Percentiles rank a stretch among this genome's conserved stretches.
Conservation (phyloP, 345 rosid species). For the Excoecaria agallocha region DNA sequence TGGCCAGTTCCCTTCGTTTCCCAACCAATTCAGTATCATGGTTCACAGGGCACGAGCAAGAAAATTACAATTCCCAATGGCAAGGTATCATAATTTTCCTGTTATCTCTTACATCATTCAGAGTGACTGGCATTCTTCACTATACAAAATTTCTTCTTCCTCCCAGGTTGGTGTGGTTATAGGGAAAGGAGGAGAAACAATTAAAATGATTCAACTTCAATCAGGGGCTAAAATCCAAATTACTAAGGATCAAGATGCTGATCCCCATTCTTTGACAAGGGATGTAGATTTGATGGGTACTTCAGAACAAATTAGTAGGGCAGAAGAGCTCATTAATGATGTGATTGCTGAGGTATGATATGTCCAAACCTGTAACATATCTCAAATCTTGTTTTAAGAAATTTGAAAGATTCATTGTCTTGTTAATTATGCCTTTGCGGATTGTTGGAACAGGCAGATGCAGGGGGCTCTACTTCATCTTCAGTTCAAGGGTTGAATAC, state of each 20-base stretch:
- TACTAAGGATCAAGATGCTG: slow-evolving; percentile 29
- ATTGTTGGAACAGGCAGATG: slow-evolving; percentile 24
- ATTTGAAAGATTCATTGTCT: neutral
- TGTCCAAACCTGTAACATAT: neutral
- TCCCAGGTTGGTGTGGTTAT: slow-evolving; percentile 29
- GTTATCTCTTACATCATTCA: neutral
- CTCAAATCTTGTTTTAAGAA: neutral
- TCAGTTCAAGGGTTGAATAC: slow-evolving; percentile 12
- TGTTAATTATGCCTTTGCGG: neutral
- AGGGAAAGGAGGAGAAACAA: slow-evolving; percentile 33
- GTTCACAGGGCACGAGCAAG: slow-evolving; percentile 9
- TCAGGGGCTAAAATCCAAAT: slow-evolving; percentile 31
- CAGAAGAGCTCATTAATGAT: slow-evolving; percentile 26
- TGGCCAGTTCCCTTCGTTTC: slow-evolving; percentile 14
- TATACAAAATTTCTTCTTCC: neutral
- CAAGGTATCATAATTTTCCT: slow-evolving; percentile 16
- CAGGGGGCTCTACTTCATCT: slow-evolving; percentile 24
- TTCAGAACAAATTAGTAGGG: slow-evolving; percentile 26
- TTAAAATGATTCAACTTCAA: slow-evolving; percentile 19
- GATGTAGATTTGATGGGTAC: slow-evolving; percentile 29
- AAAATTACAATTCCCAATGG: slow-evolving; percentile 26
- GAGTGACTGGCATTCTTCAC: neutral
- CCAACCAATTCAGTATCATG: slow-evolving; percentile 12
- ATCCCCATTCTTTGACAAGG: slow-evolving; percentile 29
- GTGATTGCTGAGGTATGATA: slow-evolving; percentile 22